Evolutionary conservation across 495 filamentous ascomycete species (phyloP).

Genomic region (Symbiotaphrina buchneri): DNA sequence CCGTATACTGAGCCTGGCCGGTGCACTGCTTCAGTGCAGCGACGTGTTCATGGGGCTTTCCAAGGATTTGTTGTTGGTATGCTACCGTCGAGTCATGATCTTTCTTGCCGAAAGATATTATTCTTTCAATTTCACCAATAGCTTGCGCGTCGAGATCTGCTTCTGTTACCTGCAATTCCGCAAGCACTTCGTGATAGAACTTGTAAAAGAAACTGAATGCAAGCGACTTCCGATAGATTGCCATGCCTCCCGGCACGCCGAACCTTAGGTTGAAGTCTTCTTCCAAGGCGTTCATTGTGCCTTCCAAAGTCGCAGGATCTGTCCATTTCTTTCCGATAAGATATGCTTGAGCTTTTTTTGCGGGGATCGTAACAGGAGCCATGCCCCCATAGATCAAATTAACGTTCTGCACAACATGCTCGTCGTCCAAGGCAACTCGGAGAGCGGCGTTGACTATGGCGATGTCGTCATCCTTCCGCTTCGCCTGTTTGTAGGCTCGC

Average conservation of each 20-base stretch:
- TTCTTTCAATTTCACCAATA: conserved; percentile 40
- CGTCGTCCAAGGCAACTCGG: conserved; percentile 40
- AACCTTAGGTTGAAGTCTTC: conserved; percentile 72
- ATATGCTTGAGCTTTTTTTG: conserved; percentile 48
- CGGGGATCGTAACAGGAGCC: conserved; percentile 68
- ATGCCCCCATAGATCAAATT: conserved; percentile 80
- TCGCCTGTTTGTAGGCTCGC: conserved; percentile 79
- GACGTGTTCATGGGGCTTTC: conserved; percentile 64
- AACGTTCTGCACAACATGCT: conserved; percentile 39
- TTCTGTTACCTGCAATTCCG: conserved; percentile 18
- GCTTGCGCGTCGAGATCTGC: conserved; percentile 31
- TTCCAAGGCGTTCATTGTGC: conserved; percentile 65
- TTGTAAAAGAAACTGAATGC: conserved; percentile 78
- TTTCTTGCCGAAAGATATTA: conserved; percentile 36
- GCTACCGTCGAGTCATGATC: conserved; percentile 35
- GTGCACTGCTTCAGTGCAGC: conserved; percentile 85
- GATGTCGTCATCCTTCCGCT: conserved; percentile 92
- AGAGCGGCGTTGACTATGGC: conserved; percentile 81
- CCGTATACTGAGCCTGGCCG: conserved; percentile 88
- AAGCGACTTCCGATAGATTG: conserved; percentile 77
- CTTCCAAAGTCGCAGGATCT: conserved; percentile 62
- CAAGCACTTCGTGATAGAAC: conserved; percentile 51
- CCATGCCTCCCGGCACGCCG: conserved; percentile 87
- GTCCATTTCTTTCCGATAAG: conserved; percentile 61
- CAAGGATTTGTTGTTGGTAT: conserved; percentile 58